A percentile compares a stretch with the other conserved stretches of the same genome.
Conservation (phyloP, 345 rosid species). For the Erysimum cheiranthoides region DNA sequence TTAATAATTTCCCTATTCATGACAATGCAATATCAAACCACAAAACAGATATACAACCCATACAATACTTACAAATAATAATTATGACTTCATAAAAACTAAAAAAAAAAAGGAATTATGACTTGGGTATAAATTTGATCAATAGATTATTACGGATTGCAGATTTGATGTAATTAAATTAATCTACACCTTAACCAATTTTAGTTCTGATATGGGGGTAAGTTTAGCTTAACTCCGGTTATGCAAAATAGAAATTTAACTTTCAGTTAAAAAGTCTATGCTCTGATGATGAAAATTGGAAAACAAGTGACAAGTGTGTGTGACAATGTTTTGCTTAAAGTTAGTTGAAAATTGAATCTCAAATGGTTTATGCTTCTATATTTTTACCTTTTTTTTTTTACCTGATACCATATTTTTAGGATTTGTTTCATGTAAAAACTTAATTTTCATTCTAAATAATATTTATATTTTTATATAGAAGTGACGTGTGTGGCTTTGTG, state of each 20-base stretch:
- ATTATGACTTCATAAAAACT: not conserved
- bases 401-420: too few species aligned
- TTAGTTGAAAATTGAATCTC: too few species aligned
- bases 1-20: slow-evolving; percentile 26
- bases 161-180: not conserved
- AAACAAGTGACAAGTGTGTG: not conserved
- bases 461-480: too few species aligned
- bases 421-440: too few species aligned
- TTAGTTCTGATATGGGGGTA: not conserved
- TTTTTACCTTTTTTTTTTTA: too few species aligned
- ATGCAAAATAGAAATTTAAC: not conserved
- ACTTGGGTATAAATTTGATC: not conserved
- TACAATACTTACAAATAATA: not conserved
- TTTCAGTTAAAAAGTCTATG: not conserved
- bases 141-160: not conserved
- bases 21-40: slow-evolving; percentile 3
- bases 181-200: not conserved
- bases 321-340: not conserved
- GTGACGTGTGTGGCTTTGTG: slow-evolving; percentile 1
- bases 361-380: too few species aligned
- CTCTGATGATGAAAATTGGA: not conserved
- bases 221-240: not conserved
- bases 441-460: too few species aligned
- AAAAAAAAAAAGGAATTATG: not conserved
- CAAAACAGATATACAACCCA: not conserved